Base-by-base conservation (phyloP, 225 moss, liverwort and hornwort genomes). In the Polytrichum formosum region DNA sequence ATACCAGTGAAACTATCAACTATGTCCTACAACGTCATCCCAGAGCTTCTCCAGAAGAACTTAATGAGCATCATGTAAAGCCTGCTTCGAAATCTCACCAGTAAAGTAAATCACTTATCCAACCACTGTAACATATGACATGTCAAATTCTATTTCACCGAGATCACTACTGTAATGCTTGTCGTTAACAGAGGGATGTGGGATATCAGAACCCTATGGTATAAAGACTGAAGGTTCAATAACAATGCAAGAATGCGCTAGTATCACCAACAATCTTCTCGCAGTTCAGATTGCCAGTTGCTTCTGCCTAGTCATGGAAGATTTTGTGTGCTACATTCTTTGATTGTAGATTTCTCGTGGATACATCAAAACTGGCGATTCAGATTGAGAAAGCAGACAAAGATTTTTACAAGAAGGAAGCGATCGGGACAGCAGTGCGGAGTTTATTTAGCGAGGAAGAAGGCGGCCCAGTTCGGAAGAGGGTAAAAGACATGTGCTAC, bases 291-390 rank as follows among this genome's bases (percentile, higher is more conserved):
- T 13, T 46, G 46, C 46, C 46, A 46, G 46, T 16, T 46, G 13
- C 46, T 46, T 46, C 46, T 13, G 46, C 13, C 46, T 46, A 46
- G 46, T 46, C n/a, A 5, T 60, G 2, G 10, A 60, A 22, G 59
- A 22, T 7, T 59, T 25, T 25, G 7, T 22, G 21, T 60, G 21
- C 59, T 4, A n/a, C 59, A 30, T 10, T 33, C 37, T 19, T 22
- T 19, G 31, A 29, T 17, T 71, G 63, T 64, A 75, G 69, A 55
- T 75, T 69, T 33, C 75, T 75, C 18, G 64, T 75, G 56, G 75
- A 70, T 26, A 64, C 64, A 2, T 69, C 55, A 18, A 70, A 70
- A 31, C 28, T 30, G 16, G 65, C 73, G 18, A 3, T 73, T 58
- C 65, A 73, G 29, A 26, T 65, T 1, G 54, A 56, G n/a, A 54